Evolutionary conservation across 176 grass and related monocot genomes (phyloP), one percentile per base, ranked within the genome.

Genomic region (Rhynchospora tenuis): DNA sequence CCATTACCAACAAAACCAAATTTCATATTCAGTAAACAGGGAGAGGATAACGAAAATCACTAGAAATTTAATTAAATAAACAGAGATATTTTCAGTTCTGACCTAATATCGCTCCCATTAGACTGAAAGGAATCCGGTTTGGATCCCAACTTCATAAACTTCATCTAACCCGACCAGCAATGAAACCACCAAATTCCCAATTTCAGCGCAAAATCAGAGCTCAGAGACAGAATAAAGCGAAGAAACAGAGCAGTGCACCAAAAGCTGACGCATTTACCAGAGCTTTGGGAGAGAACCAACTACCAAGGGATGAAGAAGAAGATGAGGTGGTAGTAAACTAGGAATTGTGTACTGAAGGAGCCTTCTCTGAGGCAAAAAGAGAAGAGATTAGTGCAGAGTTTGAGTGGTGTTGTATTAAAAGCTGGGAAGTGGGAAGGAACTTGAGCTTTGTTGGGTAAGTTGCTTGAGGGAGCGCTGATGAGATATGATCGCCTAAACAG

Each of bases 71-170:
- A 33, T 15, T 20, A 83, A 59, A 26, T 14, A 19, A 45, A 33
- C 9, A n/a, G 71, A 72, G 64, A 50, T 24, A 12, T 58, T 38
- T 19, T 19, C 20, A 17, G 63, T 64, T 60, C 86, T 90, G 23
- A 99, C 97, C 93, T 90, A 74, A 89, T 91, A 87, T 96, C 90
- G 83, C 84, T 83, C 31, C 89, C 91, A 42, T 91, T 91, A 60
- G 93, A 99, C 66, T 92, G 91, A 90, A 99, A 93, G 60, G 89
- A 90, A 24, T 96, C 97, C 57, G 91, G 89, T 89, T 99, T 99
- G 70, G 97, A 99, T 74, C 97, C 97, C 76, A 99, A 89, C 85
- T 99, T 99, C 97, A 99, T 99, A 88, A 92, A 96, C 93, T 99
- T 99, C 97, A 99, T 99, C 85, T 89, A 75, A 33, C 13, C 23